Conservation (phyloP, 441 rosid genomes). For the Brassica balearica region DNA sequence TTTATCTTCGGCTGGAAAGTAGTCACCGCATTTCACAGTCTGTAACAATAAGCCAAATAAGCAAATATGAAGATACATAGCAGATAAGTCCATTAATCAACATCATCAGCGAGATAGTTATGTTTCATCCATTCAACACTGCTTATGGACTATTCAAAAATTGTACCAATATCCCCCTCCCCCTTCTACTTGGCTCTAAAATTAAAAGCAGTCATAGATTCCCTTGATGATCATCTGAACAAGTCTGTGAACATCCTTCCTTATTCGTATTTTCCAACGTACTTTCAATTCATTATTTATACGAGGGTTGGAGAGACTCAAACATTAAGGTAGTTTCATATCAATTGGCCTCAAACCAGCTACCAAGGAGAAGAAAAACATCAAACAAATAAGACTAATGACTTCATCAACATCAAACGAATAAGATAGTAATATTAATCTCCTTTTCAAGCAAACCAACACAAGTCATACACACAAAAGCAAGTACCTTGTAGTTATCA, state of each 20-base stretch:
- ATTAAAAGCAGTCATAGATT: background rate
- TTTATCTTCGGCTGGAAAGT: slow-evolving; percentile 81
- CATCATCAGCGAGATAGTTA: background rate
- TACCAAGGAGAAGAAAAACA: background rate
- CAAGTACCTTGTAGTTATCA: slow-evolving; percentile 68
- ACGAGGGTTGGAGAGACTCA: slow-evolving; percentile 11
- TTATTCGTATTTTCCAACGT: background rate
- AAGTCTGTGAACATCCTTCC: background rate
- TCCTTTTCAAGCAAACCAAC: background rate
- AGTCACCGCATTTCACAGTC: slow-evolving; percentile 83
- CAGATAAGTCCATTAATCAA: slow-evolving; percentile 16
- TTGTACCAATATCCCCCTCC: background rate
- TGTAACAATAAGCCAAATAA: slow-evolving; percentile 43
- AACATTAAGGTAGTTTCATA: background rate
- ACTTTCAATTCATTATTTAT: background rate
- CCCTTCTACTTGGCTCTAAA: background rate
- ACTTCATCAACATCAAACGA: background rate
- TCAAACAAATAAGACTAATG: background rate
- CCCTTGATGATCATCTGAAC: slow-evolving; percentile 13
- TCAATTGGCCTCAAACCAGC: background rate
- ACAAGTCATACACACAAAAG: background rate
- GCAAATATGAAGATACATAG: background rate
- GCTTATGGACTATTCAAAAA: slow-evolving; percentile 1
- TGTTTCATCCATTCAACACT: background rate
- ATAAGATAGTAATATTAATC: background rate